phyloP scores from a whole-genome alignment of 176 grass and related monocot genomes.

The Zea mays region DNA sequence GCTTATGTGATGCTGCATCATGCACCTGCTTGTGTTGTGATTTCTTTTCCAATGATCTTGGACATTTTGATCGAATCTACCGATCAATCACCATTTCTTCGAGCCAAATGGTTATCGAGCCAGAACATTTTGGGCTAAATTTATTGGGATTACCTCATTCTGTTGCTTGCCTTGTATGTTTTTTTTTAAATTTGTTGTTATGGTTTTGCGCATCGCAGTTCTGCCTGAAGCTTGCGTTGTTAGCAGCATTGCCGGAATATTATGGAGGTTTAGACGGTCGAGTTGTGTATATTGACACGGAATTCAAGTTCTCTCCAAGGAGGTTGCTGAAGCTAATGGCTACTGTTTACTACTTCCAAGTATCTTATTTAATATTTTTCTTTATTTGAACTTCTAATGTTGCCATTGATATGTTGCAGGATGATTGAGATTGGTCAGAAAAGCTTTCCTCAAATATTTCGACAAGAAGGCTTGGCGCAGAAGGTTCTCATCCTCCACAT shows the following conservation, averaged over 20 bases:
- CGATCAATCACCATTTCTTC: neutral
- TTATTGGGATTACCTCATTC: neutral
- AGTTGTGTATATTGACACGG: conserved; percentile 86
- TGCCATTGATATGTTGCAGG: conserved; percentile 52
- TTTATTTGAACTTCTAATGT: conserved; percentile 5
- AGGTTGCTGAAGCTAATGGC: conserved; percentile 54
- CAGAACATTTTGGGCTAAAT: neutral
- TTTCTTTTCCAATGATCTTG: neutral
- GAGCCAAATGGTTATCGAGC: neutral
- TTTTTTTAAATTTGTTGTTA: neutral
- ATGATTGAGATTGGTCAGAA: conserved; percentile 88
- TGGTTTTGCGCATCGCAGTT: conserved; percentile 49
- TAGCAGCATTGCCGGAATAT: conserved; percentile 77
- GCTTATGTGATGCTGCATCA: neutral
- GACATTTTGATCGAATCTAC: neutral
- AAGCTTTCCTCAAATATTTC: conserved; percentile 95
- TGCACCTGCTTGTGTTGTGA: neutral
- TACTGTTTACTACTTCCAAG: neutral
- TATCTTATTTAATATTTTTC: conserved; percentile 15
- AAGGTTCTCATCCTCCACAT: conserved; percentile 52
- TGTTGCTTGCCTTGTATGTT: neutral
- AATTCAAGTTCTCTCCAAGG: conserved; percentile 89
- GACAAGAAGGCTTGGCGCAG: conserved; percentile 74
- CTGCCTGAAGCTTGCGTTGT: conserved; percentile 82
- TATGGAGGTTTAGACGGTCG: conserved; percentile 80